These are phyloP conservation scores for Picea abies DNA, from an alignment of 83 land plant species.

Conservation along the genomic window DNA sequence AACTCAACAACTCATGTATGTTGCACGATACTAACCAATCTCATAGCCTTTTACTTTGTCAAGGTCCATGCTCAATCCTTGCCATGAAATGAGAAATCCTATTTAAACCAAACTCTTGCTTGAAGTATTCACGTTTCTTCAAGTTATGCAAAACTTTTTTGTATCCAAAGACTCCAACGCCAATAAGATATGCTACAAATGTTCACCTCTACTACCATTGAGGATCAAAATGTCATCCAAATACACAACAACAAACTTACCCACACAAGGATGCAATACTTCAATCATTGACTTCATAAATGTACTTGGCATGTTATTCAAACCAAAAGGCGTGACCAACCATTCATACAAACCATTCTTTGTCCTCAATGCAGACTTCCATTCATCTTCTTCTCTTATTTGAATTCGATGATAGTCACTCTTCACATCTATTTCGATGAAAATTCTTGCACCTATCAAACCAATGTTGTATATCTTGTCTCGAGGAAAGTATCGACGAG, in stretches of 20 bases:
- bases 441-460: background rate
- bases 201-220: background rate
- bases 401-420: constrained; percentile 23
- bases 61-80: too few relatives aligned
- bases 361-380: constrained; percentile 23
- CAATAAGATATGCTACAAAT: background rate
- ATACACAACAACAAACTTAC: constrained; percentile 9
- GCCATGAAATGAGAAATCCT: too few relatives aligned
- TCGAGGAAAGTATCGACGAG: too few relatives aligned
- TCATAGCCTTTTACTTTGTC: too few relatives aligned
- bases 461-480: too few relatives aligned
- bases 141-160: too few relatives aligned
- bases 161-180: background rate
- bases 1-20: too few relatives aligned
- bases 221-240: constrained; percentile 30
- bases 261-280: constrained; percentile 7
- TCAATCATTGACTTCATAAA: constrained; percentile 20
- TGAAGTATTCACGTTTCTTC: too few relatives aligned
- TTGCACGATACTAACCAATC: too few relatives aligned
- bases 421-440: constrained; percentile 16
- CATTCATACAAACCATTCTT: constrained; percentile 26
- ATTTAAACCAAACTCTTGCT: too few relatives aligned
- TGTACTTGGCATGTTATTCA: constrained; percentile 18
- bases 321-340: constrained; percentile 22
- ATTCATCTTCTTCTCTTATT: constrained; percentile 20